Evolutionary conservation across 345 rosid species (phyloP), one percentile per base, ranked within the genome.

Genomic region (Syzygium jambos): DNA sequence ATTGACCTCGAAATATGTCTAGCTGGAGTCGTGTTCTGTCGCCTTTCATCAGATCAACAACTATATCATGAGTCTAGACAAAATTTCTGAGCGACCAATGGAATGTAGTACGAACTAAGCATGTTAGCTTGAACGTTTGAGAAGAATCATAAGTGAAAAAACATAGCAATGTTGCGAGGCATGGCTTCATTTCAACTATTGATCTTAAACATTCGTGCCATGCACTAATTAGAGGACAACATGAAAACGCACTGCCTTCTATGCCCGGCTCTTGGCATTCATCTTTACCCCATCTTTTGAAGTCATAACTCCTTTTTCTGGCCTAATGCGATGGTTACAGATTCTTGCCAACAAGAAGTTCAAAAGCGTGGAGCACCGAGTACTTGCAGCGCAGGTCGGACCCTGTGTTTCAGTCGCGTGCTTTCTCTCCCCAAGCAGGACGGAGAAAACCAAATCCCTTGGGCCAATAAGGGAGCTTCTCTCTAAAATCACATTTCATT

Each of bases 401-500:
- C 77, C 77, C 2, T 3, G 38, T 19, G 17, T 63, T 63, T 63
- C 38, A 17, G 73, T 61, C 17, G 34, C 73, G 8, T 63, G 38
- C 38, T 63, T 63, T 63, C 77, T 63, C 38, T 16, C 9, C 73
- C 73, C 34, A 11, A n/a, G 73, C 73, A 27, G 30, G 73, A 61
- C 19, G 1, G 30, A 29, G n/a, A 61, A n/a, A 23, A 27, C 14
- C 68, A 59, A 14, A 27, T 8, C 30, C 27, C 25, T 59, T 2
- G 68, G 30, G 30, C 68, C 30, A 59, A 86, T 90, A 22, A 89
- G 88, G 57, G 91, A 93, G 90, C 92, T 93, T 57, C 89, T 91
- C 4, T 86, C 87, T 78, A n/a, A n/a, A n/a, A n/a, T 34, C 38
- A 3, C 38, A 34, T 34, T 34, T 34, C 38, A 34, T 34, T 34